phyloP scores from a whole-genome alignment of 345 rosid genomes.

The Salix arbutifolia region DNA sequence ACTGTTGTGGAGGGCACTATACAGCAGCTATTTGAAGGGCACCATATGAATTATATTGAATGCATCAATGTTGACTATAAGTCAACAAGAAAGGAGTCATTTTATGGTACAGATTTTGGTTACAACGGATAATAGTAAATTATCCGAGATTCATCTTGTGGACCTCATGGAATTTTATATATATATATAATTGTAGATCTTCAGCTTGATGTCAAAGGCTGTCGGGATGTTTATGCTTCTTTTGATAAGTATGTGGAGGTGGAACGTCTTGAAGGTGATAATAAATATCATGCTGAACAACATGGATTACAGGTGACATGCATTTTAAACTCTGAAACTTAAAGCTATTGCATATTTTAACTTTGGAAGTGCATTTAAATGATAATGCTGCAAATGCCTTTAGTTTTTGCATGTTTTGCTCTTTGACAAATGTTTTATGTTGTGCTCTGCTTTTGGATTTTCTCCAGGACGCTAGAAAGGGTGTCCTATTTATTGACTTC shows the following conservation, averaged over 20 bases:
- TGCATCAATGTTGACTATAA: slow-evolving; percentile 96
- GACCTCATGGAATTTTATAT: slow-evolving; percentile 9
- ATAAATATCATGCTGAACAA: slow-evolving; percentile 88
- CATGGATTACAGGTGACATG: slow-evolving; percentile 80
- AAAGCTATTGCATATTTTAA: not conserved
- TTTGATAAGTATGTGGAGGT: slow-evolving; percentile 98
- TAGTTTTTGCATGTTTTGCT: not conserved
- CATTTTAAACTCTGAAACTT: not conserved
- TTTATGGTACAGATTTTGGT: slow-evolving; percentile 63
- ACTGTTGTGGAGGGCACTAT: slow-evolving; percentile 60
- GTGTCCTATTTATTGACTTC: slow-evolving; percentile 61
- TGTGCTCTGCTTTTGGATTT: not conserved
- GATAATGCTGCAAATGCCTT: not conserved
- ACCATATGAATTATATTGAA: slow-evolving; percentile 88
- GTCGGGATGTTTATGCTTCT: slow-evolving; percentile 94
- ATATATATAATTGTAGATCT: slow-evolving; percentile 55
- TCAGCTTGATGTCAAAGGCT: slow-evolving; percentile 99
- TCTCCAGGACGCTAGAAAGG: slow-evolving; percentile 48
- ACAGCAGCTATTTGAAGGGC: slow-evolving; percentile 53
- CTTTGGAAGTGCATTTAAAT: not conserved
- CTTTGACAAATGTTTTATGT: not conserved
- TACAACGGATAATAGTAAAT: slow-evolving; percentile 8
- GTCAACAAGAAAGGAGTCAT: slow-evolving; percentile 94
- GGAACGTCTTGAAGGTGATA: slow-evolving; percentile 95
- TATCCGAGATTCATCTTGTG: slow-evolving; percentile 16